Evolutionary conservation across 768 basidiomycete species (phyloP), one percentile per base, ranked within the genome.

Genomic region (Hydnomerulius pinastri): DNA sequence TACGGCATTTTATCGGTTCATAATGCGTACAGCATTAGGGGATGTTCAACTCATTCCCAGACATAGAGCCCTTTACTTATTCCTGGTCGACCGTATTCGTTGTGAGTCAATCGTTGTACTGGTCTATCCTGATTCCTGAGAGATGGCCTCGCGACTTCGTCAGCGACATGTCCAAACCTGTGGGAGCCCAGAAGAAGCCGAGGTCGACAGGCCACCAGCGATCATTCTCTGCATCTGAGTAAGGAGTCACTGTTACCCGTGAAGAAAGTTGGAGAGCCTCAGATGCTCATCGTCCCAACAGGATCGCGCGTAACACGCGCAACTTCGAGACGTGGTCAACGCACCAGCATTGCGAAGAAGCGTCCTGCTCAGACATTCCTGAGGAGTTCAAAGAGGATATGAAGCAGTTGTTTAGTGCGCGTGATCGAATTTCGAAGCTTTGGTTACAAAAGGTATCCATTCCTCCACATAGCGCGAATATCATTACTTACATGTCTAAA

Each of bases 321-420:
- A 66, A 68, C 54, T 82, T 80, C 46, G 81, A 82, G 52, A 75
- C 69, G 4, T 82, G 81, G 80, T 67, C 73, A 6, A 66, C 71
- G 1, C 68, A 75, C 56, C 78, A 82, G 53, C 61, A 71, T 35
- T 77, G 76, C 53, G 78, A 79, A 56, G 76, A 79, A 50, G 79
- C 74, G 5, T 73, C 75, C 0, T 74, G 69, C 55, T 58, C 67
- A 10, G 78, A 81, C 53, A 56, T 80, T 28, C 77, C 79, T 2
- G 55, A 62, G 1, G 71, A 71, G 3, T 58, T 78, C 27, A 64
- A 60, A n/a, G 45, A 17, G 1, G 73, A 75, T 17, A 60, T 78
- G 25, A 55, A 60, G 30, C 55, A 61, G 9, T 71, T 81, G 2
- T 79, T 80, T 47, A 46, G 71, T 41, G 62, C 73, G 5, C 59